phyloP scores from a whole-genome alignment of 306 rosid genomes.

The Purshia tridentata region DNA sequence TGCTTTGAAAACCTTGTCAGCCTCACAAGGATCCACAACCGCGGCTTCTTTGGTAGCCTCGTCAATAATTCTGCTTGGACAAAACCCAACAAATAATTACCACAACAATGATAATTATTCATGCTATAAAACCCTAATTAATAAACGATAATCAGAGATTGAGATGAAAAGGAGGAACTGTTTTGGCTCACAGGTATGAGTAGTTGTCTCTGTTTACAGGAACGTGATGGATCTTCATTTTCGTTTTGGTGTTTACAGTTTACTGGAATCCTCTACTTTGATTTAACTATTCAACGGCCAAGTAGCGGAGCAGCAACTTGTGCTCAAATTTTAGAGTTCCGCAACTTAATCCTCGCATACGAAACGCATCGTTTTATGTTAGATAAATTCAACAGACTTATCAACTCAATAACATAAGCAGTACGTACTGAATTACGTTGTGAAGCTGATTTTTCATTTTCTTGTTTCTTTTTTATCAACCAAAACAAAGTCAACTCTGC shows the following conservation, averaged over 20 bases:
- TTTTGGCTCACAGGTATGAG: slow-evolving; percentile 42
- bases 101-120: background rate
- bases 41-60: slow-evolving; percentile 84
- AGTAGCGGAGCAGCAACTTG: no score
- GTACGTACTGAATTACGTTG: no score
- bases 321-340: no score
- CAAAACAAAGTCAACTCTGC: no score
- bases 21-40: slow-evolving; percentile 87
- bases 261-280: background rate
- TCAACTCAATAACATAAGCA: no score
- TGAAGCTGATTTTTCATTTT: no score
- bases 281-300: no score
- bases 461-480: no score
- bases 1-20: slow-evolving; percentile 68
- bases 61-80: slow-evolving; percentile 57
- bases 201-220: slow-evolving; percentile 47
- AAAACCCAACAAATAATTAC: background rate
- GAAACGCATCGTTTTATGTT: no score
- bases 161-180: background rate
- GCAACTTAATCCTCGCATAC: no score
- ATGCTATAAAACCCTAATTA: background rate
- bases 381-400: no score
- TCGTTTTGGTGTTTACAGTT: background rate
- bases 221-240: slow-evolving; percentile 43
- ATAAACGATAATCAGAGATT: background rate